Base-by-base conservation (phyloP, 2,329 filamentous ascomycete species). In the Verticillium klebahnii region DNA sequence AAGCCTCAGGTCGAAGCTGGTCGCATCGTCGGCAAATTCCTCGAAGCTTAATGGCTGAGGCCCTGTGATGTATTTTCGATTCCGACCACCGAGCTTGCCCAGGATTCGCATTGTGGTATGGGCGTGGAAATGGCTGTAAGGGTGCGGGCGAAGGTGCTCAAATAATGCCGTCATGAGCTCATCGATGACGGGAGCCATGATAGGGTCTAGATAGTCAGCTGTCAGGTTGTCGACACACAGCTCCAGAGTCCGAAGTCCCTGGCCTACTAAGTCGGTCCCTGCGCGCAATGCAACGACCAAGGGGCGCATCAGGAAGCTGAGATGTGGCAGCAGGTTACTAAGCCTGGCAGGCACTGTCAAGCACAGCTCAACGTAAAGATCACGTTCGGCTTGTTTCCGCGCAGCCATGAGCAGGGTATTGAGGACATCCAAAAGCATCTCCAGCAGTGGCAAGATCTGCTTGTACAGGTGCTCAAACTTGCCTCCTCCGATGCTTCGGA, bases 391-490 rank as follows among this genome's bases (percentile, higher is more conserved):
- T 1, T 93, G 91, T 75, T 96, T 97, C 61, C 93, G 87, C 9
- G 95, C 95, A 23, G 94, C 93, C 75, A 96, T 82, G 36, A 99
- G 82, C 15, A 99, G 82, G 66, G 94, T 99, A 77, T 99, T 99
- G 63, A 99, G 88, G 14, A 97, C 96, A 71, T 99, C 95, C 23
- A 99, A 81, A 3, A 99, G 83, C 93, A 99, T 99, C 77, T 99
- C 95, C 6, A 99, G 82, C 3, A 99, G 83, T 12, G 95, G 95
- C 14, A 99, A 78, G 56, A 99, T 97, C 74, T 98, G 94, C 78
- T 99, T 99, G 75, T 99, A 99, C 1, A 99, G 82, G 67, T 97
- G 91, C 78, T 99, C 95, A 67, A 99, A 99, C 65, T 97, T 90
- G 8, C 95, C 96, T 58, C 95, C 96, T 25, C 95, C 95, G 60